Conservation (phyloP, 805 yeast species). For the Ogataea allantospora region DNA sequence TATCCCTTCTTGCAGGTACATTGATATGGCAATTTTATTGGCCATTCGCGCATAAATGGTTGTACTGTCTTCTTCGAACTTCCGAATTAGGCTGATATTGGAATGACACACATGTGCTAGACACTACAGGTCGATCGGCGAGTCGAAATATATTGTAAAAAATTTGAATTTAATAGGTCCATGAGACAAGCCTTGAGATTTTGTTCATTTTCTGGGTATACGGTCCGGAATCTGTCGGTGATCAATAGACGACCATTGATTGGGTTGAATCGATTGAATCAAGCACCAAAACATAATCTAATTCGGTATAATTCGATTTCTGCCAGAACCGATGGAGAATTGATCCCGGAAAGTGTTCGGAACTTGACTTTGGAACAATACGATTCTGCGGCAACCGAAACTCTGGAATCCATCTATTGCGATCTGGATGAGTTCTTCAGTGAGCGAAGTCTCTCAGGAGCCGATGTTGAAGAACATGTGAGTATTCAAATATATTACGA, state of each 20-base stretch:
- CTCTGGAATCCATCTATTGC: conserved; percentile 66
- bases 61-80: too few species aligned
- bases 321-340: conserved; percentile 50
- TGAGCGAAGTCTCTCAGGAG: conserved; percentile 35
- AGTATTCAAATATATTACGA: conserved; percentile 19
- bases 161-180: conserved; percentile 4
- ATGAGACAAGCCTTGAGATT: background rate
- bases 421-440: conserved; percentile 70
- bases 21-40: background rate
- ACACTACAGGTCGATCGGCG: conserved; percentile 10
- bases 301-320: conserved; percentile 28
- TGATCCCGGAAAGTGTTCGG: conserved; percentile 51
- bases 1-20: background rate
- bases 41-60: too few species aligned
- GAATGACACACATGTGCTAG: too few species aligned
- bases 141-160: conserved; percentile 3
- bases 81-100: background rate
- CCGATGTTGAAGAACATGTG: conserved; percentile 72
- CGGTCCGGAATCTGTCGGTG: background rate
- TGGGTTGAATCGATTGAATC: background rate
- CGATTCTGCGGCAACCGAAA: conserved; percentile 60
- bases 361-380: conserved; percentile 51
- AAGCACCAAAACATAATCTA: background rate
- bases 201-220: conserved; percentile 1
- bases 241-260: background rate